A percentile compares a stretch with the other conserved stretches of the same genome.
Evolutionary conservation across 371 early-diverging fungal genomes (phyloP).

Genomic region (Mortierella sp.): DNA sequence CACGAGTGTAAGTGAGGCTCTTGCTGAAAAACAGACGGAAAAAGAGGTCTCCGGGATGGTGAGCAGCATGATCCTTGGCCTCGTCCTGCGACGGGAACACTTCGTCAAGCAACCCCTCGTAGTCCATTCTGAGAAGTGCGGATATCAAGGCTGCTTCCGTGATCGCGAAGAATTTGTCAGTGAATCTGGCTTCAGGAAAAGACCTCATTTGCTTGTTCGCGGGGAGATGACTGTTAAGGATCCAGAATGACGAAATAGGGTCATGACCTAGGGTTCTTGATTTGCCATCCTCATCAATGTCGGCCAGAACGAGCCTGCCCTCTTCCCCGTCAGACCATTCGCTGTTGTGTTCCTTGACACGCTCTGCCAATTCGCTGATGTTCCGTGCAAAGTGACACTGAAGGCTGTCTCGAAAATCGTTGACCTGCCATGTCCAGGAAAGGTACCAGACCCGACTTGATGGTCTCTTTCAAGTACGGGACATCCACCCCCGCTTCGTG

Average conservation of each 20-base stretch:
- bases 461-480: background rate
- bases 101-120: background rate
- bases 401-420: background rate
- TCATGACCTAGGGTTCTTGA: background rate
- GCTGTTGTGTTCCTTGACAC: background rate
- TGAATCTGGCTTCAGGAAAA: background rate
- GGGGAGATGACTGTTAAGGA: background rate
- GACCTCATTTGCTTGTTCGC: background rate
- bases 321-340: background rate
- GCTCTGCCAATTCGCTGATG: background rate
- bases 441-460: background rate
- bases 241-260: background rate
- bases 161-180: background rate
- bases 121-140: background rate
- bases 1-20: background rate
- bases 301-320: background rate
- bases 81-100: too few relatives aligned
- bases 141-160: background rate
- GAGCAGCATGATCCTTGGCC: background rate
- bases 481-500: background rate
- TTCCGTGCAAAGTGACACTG: background rate
- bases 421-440: background rate
- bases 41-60: conserved; percentile 1
- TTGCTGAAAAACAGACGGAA: background rate
- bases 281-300: background rate